Conservation (phyloP, 2,329 filamentous ascomycete genomes). For the Penicillium vulpinum region DNA sequence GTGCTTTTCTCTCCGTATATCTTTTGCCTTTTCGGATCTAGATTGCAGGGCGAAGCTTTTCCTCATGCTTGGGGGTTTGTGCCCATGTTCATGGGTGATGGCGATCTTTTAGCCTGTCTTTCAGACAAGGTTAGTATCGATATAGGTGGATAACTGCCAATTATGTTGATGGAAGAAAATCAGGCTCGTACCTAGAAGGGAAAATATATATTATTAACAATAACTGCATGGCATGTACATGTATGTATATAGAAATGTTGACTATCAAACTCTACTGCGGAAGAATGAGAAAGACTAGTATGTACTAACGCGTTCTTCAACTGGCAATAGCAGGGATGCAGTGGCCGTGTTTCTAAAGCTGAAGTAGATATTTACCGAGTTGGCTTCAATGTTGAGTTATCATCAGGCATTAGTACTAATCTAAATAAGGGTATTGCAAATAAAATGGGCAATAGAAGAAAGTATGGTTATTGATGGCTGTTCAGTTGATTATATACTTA, state of each 20-base stretch:
- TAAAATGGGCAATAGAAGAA: neutral
- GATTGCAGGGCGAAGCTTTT: conserved; percentile 14
- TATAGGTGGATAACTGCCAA: neutral
- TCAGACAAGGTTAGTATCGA: neutral
- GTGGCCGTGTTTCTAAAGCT: neutral
- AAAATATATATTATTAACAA: neutral
- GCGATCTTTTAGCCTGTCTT: neutral
- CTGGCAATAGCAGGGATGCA: neutral
- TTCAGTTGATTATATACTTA: no score
- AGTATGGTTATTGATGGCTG: no score
- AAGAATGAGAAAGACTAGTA: neutral
- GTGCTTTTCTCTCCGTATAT: conserved; percentile 21
- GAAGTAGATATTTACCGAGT: neutral
- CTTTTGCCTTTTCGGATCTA: conserved; percentile 16
- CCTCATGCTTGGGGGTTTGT: neutral
- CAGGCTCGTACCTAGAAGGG: neutral
- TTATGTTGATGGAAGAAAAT: neutral
- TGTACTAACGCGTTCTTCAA: no score
- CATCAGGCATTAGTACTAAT: no score
- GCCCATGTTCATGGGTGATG: no score
- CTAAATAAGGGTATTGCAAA: neutral
- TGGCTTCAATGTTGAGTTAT: no score
- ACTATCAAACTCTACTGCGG: neutral
- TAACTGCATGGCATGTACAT: no score
- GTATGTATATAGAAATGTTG: neutral